A percentile compares a stretch with the other conserved stretches of the same genome.
Conservation (phyloP, 2,329 filamentous ascomycete species). For the Verticillium isaacii region DNA sequence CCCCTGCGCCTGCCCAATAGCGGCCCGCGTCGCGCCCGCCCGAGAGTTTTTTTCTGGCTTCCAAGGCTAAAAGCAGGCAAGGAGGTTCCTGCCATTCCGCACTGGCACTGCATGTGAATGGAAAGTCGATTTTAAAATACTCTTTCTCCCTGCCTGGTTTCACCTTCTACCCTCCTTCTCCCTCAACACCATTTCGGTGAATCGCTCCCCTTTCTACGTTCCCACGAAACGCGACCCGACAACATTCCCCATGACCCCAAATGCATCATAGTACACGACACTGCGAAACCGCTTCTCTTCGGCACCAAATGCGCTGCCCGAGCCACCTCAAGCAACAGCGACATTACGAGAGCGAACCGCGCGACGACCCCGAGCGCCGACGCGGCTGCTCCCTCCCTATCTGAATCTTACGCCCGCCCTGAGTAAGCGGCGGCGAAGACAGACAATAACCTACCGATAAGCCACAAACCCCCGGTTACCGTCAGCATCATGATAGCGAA, state of each 20-base stretch:
- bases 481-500: constrained; percentile 37
- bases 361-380: constrained; percentile 56
- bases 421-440: not conserved
- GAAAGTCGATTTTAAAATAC: not conserved
- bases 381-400: constrained; percentile 37
- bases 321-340: constrained; percentile 43
- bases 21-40: not conserved
- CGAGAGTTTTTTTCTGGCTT: not conserved
- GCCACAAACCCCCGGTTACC: not conserved
- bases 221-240: constrained; percentile 10
- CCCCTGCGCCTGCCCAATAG: not conserved
- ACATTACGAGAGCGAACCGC: constrained; percentile 45
- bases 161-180: constrained; percentile 8
- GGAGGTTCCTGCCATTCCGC: not conserved
- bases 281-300: constrained; percentile 43
- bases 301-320: constrained; percentile 53
- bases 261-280: constrained; percentile 52
- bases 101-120: not conserved
- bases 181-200: constrained; percentile 17
- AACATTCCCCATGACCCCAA: constrained; percentile 26
- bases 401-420: constrained; percentile 4
- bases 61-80: not conserved
- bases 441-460: not conserved
- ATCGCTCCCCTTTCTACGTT: constrained; percentile 10
- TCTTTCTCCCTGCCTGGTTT: not conserved